Base-by-base conservation (phyloP, 768 basidiomycete species). In the Boletus speciosus region DNA sequence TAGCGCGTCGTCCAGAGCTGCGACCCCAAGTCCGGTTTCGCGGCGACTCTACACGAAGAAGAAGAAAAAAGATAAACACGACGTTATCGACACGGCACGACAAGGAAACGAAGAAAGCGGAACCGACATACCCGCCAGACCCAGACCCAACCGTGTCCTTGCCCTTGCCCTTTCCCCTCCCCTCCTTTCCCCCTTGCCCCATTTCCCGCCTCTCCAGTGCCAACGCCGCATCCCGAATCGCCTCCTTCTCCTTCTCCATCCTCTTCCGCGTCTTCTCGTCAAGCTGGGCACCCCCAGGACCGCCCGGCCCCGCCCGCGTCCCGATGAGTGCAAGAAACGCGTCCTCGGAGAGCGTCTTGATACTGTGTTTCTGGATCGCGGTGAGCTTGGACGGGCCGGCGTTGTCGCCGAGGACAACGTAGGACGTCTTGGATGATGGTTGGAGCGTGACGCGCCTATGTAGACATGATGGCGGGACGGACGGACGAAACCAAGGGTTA, bases 1-100 rank as follows among this genome's bases (percentile, higher is more conserved):
- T 99, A 99, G 10, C 93, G 85, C 32, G 86, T 88, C 37, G 97
- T 98, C 97, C 97, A 98, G 1, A 98, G 77, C 67, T 96, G 93
- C 3, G 79, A 77, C 1, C 74, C 75, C 3, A 76, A 72, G 59
- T 84, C 78, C 2, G 71, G 49, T 31, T 76, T 75, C 42, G 66
- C 55, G 23, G 71, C 69, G 60, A 0, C 62, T 19, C 60, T 59
- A n/a, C 29, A 29, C 4, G 29, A 9, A 8, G 1, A 29, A 29
- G 2, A 29, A 27, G 5, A 29, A 29, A 29, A 29, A 29, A 11
- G 31, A 10, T 2, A 36, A 34, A 32, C 29, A 16, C 43, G 2
- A 10, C 12, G 44, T 9, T 29, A 29, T 43, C 11, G 29, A 19
- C 6, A 12, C 15, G 41, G 7, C 41, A 32, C 8, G 41, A 42